Base-by-base conservation (phyloP, 176 grass and related monocot genomes). In the Triticum aestivum region DNA sequence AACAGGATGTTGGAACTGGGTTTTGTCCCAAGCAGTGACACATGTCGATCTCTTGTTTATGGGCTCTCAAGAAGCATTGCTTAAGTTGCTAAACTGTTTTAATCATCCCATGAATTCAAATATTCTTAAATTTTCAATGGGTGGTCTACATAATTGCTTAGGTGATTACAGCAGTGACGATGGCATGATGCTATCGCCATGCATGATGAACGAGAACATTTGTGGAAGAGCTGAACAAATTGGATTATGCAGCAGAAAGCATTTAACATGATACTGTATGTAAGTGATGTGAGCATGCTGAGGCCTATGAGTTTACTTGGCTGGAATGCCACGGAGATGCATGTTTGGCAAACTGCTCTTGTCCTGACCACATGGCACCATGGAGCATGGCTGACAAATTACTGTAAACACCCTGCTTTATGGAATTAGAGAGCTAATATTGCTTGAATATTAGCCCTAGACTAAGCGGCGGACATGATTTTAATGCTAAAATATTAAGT, bases 1-100 rank as follows among this genome's bases (percentile, higher is more conserved):
- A 88, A 92, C 20, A 94, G 93, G 61, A 94, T 98, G 93, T 73
- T 89, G 65, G 65, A 88, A 66, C 34, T 92, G 75, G 96, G 96
- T 61, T 95, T 94, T 85, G 70, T 94, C 72, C 91, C 93, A 30
- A 95, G 78, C 89, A 88, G 77, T 29, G 86, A 92, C 66, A 98
- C 93, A 33, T 95, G 96, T 65, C 88, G 65, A 76, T 94, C 47
- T 34, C 61, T 95, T 39, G 92, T 98, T 69, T 78, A 84, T 94
- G 88, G 90, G 21, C 70, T 95, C 14, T 95, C 89, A 30, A 95
- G 77, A 90, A 82, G 81, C 65, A 59, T 47, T 68, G 37, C 35
- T 75, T 84, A 80, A 84, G 69, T 75, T 59, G 11, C 21, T 76
- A 79, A 21, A 26, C 51, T 68, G 33, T 59, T 58, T 68, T 67